These are phyloP conservation scores for Naganishia sp. DNA, from an alignment of 1,284 basidiomycete genomes.

Conservation along the genomic window DNA sequence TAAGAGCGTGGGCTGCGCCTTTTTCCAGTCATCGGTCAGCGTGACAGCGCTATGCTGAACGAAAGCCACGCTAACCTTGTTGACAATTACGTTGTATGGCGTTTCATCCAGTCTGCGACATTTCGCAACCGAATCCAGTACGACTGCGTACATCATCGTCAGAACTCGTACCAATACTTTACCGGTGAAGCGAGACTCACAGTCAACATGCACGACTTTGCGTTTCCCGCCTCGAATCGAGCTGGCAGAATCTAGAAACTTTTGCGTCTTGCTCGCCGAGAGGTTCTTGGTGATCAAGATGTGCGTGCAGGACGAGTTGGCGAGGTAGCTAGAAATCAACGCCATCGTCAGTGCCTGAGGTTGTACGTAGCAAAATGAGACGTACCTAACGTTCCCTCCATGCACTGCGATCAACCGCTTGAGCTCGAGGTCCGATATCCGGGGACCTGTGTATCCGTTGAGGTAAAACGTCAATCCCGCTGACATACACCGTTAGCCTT, in stretches of 20 bases:
- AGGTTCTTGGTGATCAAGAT: constrained; percentile 49
- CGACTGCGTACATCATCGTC: constrained; percentile 38
- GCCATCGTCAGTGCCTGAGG: not conserved
- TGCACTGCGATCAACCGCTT: constrained; percentile 51
- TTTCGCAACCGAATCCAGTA: constrained; percentile 47
- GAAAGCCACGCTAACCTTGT: constrained; percentile 44
- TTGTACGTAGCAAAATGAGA: not conserved
- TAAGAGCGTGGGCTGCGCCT: constrained; percentile 21
- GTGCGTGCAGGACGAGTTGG: constrained; percentile 41
- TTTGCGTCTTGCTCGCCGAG: constrained; percentile 50
- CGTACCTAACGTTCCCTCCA: constrained; percentile 48
- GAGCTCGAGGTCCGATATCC: constrained; percentile 51
- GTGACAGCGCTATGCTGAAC: not conserved
- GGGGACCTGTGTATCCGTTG: constrained; percentile 52
- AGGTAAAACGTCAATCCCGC: constrained; percentile 51
- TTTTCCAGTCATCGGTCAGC: not conserved
- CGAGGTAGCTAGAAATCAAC: constrained; percentile 3
- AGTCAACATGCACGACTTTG: constrained; percentile 50
- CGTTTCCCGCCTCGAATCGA: constrained; percentile 42
- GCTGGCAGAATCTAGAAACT: constrained; percentile 51
- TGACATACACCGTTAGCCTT: constrained; percentile 3
- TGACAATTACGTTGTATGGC: constrained; percentile 47
- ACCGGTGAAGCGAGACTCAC: constrained; percentile 38
- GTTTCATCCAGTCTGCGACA: constrained; percentile 47
- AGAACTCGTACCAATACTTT: not conserved